Evolutionary conservation across 192 early-diverging fungal genomes (phyloP).

Genomic region (Backusella liffmaniae): DNA sequence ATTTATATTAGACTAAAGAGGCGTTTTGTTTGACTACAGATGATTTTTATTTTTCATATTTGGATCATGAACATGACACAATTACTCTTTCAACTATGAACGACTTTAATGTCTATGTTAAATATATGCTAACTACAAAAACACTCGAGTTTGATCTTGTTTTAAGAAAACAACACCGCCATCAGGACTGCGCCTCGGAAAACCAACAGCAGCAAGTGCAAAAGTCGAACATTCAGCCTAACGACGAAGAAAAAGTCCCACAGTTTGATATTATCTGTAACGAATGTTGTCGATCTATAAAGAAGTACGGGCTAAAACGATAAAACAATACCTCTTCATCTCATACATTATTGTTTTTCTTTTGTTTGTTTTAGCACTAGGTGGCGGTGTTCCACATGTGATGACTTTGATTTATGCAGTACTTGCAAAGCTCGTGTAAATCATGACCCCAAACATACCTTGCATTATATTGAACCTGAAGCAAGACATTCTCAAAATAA

Average conservation of each 20-base stretch:
- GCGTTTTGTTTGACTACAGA: neutral
- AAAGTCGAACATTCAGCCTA: neutral
- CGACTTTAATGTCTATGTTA: conserved; percentile 6
- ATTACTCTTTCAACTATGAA: neutral
- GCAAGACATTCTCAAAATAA: neutral
- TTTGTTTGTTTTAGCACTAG: conserved; percentile 7
- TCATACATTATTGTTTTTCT: neutral
- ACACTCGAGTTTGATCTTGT: neutral
- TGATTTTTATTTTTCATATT: conserved; percentile 8
- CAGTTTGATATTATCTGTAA: conserved; percentile 5
- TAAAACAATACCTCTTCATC: neutral
- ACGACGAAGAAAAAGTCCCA: neutral
- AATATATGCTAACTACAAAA: conserved; percentile 2
- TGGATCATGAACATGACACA: neutral
- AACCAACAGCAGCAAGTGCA: neutral
- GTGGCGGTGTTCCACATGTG: conserved; percentile 56
- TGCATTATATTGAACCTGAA: neutral
- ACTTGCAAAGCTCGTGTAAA: conserved; percentile 29
- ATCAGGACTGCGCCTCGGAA: neutral
- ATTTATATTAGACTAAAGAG: neutral
- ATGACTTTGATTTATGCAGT: conserved; percentile 53
- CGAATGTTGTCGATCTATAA: neutral
- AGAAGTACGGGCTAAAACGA: neutral
- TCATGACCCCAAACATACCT: conserved; percentile 19
- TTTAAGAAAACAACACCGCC: neutral